Percentiles rank a stretch among this genome's conserved stretches.
These are phyloP conservation scores for Fraxinus baroniana DNA, from an alignment of 305 asterid genomes.

Conservation along the genomic window DNA sequence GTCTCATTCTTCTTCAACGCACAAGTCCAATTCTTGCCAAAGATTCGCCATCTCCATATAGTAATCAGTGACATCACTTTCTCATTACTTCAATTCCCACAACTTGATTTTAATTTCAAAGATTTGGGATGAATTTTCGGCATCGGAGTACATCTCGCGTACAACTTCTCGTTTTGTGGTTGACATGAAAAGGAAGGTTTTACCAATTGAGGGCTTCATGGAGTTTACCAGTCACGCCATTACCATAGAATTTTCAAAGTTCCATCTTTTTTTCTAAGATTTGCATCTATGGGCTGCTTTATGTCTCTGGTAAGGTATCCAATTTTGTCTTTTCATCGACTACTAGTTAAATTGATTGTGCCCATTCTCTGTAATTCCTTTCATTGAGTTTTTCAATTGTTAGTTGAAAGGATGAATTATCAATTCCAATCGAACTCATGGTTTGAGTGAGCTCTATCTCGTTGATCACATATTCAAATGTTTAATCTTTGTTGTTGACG, in stretches of 20 bases:
- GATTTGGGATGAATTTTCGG: neutral
- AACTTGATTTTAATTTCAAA: no score
- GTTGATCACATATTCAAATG: neutral
- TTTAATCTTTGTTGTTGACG: neutral
- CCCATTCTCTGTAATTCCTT: neutral
- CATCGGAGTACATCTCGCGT: neutral
- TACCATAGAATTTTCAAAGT: neutral
- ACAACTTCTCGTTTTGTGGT: neutral
- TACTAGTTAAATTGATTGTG: neutral
- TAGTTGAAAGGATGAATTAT: neutral
- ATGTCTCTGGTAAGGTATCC: neutral
- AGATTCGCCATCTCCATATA: neutral
- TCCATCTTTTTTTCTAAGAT: neutral
- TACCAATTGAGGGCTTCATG: neutral
- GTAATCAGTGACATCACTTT: neutral
- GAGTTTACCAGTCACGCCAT: neutral
- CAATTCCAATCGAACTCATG: neutral
- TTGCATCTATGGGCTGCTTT: neutral
- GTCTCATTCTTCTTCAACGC: neutral
- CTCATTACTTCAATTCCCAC: neutral
- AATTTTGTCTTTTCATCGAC: neutral
- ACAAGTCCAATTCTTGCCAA: neutral
- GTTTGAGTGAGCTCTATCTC: neutral
- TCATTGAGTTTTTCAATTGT: neutral
- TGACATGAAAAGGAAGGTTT: neutral